Conservation (phyloP, 2,329 filamentous ascomycete species). For the Stemphylium vesicarium region DNA sequence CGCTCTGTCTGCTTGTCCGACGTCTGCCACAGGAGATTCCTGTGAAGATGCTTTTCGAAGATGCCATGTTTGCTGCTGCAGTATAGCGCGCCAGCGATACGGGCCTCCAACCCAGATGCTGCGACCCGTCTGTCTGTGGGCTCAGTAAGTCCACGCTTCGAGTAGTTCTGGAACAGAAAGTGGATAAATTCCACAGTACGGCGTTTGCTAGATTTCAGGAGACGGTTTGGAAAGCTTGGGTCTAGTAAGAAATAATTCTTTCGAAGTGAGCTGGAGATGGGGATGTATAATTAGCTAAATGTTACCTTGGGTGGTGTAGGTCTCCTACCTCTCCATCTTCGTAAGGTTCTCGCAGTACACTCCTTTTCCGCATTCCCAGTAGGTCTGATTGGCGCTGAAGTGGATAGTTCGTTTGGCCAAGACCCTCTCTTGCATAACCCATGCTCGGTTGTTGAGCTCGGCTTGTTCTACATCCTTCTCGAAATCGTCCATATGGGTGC, state of each 20-base stretch:
- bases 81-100: conserved; percentile 13
- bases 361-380: conserved; percentile 27
- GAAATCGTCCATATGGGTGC: too few relatives aligned
- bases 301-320: conserved; percentile 1
- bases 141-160: conserved; percentile 13
- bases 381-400: conserved; percentile 25
- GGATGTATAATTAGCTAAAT: not conserved
- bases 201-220: conserved; percentile 7
- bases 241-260: conserved; percentile 19
- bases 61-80: conserved; percentile 20
- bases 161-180: conserved; percentile 17
- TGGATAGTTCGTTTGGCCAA: conserved; percentile 25
- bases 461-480: conserved; percentile 13
- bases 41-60: conserved; percentile 20
- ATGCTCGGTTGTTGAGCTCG: conserved; percentile 26
- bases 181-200: conserved; percentile 11
- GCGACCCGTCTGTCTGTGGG: conserved; percentile 21
- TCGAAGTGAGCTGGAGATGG: conserved; percentile 8
- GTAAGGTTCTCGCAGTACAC: conserved; percentile 25
- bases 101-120: conserved; percentile 20
- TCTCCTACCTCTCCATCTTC: conserved; percentile 20
- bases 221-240: conserved; percentile 20
- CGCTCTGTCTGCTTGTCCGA: conserved; percentile 7
- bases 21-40: conserved; percentile 25
- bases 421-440: conserved; percentile 29